These are phyloP conservation scores for Boletus coccyginus DNA, from an alignment of 768 basidiomycete species.

Conservation along the genomic window DNA sequence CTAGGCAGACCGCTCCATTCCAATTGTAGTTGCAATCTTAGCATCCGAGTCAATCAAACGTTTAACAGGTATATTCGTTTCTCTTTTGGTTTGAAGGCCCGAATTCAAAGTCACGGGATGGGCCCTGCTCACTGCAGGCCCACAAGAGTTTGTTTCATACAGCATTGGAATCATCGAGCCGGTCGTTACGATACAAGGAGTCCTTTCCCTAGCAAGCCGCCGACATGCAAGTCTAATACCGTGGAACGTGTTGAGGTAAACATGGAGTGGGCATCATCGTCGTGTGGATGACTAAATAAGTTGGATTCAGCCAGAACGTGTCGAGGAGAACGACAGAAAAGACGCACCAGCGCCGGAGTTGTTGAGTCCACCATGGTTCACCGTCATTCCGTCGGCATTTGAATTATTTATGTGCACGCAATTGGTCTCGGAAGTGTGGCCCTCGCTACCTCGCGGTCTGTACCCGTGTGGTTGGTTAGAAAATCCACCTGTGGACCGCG, in stretches of 20 bases:
- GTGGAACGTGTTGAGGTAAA: background rate
- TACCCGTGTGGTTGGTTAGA: no score
- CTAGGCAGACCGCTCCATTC: no score
- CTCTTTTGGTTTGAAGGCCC: no score
- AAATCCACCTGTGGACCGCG: no score
- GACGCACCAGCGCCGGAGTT: conserved; percentile 15
- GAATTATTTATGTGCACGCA: background rate
- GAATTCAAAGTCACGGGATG: no score
- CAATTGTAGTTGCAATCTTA: no score
- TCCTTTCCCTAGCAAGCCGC: no score
- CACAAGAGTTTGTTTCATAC: no score
- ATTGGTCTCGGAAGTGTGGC: background rate
- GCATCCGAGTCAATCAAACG: no score
- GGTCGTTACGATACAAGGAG: background rate
- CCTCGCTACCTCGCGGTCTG: no score
- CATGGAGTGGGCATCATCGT: background rate
- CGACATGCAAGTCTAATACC: background rate
- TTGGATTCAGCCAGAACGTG: background rate
- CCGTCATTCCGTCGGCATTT: conserved; percentile 1
- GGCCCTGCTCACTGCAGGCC: no score
- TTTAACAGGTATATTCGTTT: no score
- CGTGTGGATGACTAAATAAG: conserved; percentile 15
- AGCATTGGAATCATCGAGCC: background rate
- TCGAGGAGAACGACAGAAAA: background rate
- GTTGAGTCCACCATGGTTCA: conserved; percentile 3